These are phyloP conservation scores for Camelina laxa DNA, from an alignment of 345 rosid species.

Conservation along the genomic window DNA sequence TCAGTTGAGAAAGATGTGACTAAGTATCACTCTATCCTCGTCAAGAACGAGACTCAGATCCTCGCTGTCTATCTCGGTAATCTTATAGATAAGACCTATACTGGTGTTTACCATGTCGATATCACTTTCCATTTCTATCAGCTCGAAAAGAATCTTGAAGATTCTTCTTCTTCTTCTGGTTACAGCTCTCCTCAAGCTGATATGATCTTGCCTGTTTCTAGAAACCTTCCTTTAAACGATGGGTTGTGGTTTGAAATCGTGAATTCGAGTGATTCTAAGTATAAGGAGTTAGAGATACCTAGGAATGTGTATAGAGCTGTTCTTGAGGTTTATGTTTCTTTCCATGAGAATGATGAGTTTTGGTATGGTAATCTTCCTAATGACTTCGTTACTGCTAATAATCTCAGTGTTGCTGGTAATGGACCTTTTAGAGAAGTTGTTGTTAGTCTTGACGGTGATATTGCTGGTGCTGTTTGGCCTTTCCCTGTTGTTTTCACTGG, in stretches of 20 bases:
- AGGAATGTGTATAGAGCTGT: conserved; percentile 85
- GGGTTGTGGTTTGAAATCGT: conserved; percentile 88
- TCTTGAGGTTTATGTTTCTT: conserved; percentile 87
- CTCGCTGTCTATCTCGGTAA: conserved; percentile 77
- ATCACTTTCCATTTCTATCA: conserved; percentile 72
- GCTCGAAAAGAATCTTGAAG: conserved; percentile 21
- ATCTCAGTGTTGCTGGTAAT: conserved; percentile 64
- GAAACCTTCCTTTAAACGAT: conserved; percentile 64
- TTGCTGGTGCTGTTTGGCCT: conserved; percentile 84
- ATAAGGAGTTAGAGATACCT: conserved; percentile 66
- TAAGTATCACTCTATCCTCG: conserved; percentile 74
- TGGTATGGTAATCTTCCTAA: conserved; percentile 78
- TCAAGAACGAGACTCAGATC: conserved; percentile 57
- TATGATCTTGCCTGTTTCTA: conserved; percentile 77
- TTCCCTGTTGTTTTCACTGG: conserved; percentile 90
- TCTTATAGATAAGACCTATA: conserved; percentile 62
- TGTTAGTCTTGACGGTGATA: conserved; percentile 67
- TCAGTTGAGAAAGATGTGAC: conserved; percentile 77
- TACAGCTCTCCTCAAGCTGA: conserved; percentile 57
- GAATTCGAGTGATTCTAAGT: conserved; percentile 50
- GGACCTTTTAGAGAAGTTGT: conserved; percentile 94
- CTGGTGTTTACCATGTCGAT: conserved; percentile 81
- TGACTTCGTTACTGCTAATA: conserved; percentile 69
- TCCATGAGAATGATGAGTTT: conserved; percentile 91
- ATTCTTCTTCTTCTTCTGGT: conserved; percentile 33